Conservation (phyloP, 257 asterid species). For the Asclepias syriaca region DNA sequence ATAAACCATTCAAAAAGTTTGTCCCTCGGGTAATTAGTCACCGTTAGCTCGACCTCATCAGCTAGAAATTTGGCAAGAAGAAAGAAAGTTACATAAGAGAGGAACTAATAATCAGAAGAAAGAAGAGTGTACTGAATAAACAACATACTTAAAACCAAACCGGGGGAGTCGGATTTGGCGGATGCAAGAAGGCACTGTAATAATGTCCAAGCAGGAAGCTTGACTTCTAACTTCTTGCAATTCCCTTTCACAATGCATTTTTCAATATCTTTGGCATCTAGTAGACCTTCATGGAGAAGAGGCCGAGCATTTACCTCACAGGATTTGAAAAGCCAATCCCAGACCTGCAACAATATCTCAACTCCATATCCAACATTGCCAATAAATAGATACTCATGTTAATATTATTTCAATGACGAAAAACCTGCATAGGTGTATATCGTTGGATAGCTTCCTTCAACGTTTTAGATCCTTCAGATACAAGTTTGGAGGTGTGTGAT, state of each 20-base stretch:
- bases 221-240: constrained; percentile 67
- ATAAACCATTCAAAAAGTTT: constrained; percentile 75
- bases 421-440: constrained; percentile 73
- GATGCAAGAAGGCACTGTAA: constrained; percentile 69
- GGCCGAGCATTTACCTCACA: constrained; percentile 64
- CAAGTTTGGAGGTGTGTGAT: constrained; percentile 40
- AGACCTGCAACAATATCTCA: constrained; percentile 39
- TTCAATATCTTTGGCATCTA: constrained; percentile 61
- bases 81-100: neutral
- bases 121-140: neutral
- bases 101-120: neutral
- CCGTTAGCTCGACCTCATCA: constrained; percentile 62
- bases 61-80: constrained; percentile 33
- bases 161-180: constrained; percentile 53
- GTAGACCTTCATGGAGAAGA: constrained; percentile 63
- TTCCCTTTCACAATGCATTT: constrained; percentile 59
- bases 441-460: constrained; percentile 57
- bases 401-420: neutral
- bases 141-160: constrained; percentile 60
- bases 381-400: neutral
- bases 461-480: constrained; percentile 70
- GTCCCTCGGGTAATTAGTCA: constrained; percentile 62
- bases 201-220: constrained; percentile 83
- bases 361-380: constrained; percentile 7
- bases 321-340: constrained; percentile 89